A percentile compares a stretch with the other conserved stretches of the same genome.
phyloP scores from a whole-genome alignment of 164 flowering plant genomes.

The Akebia trifoliata region DNA sequence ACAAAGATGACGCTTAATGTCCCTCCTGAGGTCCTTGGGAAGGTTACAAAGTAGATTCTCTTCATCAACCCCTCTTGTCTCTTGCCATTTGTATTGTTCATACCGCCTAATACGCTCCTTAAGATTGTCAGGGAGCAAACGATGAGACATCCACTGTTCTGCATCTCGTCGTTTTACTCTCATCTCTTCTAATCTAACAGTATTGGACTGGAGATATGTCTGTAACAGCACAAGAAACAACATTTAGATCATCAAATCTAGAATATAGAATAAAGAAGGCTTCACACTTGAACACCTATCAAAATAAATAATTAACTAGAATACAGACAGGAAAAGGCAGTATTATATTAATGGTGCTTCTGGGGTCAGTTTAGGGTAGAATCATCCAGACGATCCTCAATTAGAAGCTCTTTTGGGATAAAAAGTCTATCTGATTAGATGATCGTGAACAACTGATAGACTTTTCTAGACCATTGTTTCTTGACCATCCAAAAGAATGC shows the following conservation, averaged over 20 bases:
- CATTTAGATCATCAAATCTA: not conserved
- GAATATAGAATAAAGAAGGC: not conserved
- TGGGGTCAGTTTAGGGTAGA: not conserved
- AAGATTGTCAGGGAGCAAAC: constrained; percentile 48
- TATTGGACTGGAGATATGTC: constrained; percentile 56
- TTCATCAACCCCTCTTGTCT: constrained; percentile 62
- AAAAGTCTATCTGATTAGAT: not conserved
- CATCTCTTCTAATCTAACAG: constrained; percentile 57
- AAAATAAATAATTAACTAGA: no score
- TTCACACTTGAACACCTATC: no score
- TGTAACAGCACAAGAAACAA: constrained; percentile 16
- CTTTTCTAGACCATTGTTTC: not conserved
- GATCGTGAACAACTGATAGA: not conserved
- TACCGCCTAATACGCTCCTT: constrained; percentile 48
- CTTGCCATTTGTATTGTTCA: constrained; percentile 62
- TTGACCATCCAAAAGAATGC: not conserved
- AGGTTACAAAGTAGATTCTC: constrained; percentile 42
- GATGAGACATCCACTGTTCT: constrained; percentile 69
- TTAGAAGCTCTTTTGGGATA: not conserved
- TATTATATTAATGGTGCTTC: not conserved
- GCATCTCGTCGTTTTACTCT: constrained; percentile 53
- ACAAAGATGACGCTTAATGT: constrained; percentile 55
- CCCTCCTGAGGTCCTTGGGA: constrained; percentile 62
- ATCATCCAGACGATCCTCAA: not conserved
- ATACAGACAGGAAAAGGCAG: not conserved